These are phyloP conservation scores for Oenanthe javanica DNA, from an alignment of 140 eudicot species.

Conservation along the genomic window DNA sequence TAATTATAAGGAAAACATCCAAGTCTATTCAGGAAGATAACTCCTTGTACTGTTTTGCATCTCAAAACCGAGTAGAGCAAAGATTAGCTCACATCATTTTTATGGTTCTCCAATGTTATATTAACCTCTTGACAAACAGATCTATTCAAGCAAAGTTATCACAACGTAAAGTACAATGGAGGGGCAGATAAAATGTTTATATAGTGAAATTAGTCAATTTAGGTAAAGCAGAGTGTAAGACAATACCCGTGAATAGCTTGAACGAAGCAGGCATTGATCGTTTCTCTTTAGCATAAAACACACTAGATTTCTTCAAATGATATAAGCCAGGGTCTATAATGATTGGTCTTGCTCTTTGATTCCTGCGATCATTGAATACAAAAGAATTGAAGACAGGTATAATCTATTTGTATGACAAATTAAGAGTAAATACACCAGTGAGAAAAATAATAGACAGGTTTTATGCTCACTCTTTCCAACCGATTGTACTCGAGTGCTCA, in stretches of 20 bases:
- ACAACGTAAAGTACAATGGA: not conserved
- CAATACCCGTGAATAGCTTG: slow-evolving; percentile 72
- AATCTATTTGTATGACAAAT: not conserved
- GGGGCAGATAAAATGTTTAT: not conserved
- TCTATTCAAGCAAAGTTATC: not conserved
- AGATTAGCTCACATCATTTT: not conserved
- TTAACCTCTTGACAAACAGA: not conserved
- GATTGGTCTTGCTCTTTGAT: slow-evolving; percentile 83
- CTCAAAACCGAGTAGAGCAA: not conserved
- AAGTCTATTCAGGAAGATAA: not conserved
- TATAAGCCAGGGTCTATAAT: slow-evolving; percentile 90
- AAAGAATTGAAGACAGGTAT: not conserved
- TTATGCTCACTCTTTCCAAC: slow-evolving; percentile 93
- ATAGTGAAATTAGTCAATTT: not conserved
- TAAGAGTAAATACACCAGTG: not conserved
- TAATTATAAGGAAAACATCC: not conserved
- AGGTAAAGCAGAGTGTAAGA: slow-evolving; percentile 4
- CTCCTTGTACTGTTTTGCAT: not conserved
- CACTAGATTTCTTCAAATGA: slow-evolving; percentile 84
- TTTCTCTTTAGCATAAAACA: slow-evolving; percentile 96
- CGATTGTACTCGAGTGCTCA: slow-evolving; percentile 90
- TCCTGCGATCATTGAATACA: slow-evolving; percentile 34
- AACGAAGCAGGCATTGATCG: slow-evolving; percentile 90
- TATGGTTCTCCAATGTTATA: not conserved
- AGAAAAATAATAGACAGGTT: slow-evolving; percentile 11